A percentile compares a stretch with the other conserved stretches of the same genome.
Conservation (phyloP, 2,329 filamentous ascomycete genomes). For the Cytospora piceae region DNA sequence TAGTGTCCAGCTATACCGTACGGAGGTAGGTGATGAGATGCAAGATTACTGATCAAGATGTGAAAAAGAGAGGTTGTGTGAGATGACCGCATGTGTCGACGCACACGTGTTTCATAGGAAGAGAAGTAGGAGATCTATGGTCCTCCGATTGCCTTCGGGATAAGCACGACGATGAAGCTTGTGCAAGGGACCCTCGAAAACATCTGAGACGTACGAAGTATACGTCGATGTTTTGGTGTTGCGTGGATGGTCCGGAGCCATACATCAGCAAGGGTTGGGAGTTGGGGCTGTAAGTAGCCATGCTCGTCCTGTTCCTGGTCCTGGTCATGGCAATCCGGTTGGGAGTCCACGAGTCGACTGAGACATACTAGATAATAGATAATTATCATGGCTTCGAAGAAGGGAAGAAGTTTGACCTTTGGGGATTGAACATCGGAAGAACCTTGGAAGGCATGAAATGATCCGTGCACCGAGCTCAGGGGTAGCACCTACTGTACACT, state of each 20-base stretch:
- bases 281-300: too few relatives aligned
- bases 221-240: too few relatives aligned
- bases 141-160: slow-evolving; percentile 17
- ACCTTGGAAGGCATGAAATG: neutral
- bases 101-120: slow-evolving; percentile 13
- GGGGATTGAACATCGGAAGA: neutral
- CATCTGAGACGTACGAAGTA: slow-evolving; percentile 9
- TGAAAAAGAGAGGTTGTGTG: neutral
- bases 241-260: neutral
- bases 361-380: too few relatives aligned
- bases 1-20: neutral
- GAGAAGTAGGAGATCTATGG: neutral
- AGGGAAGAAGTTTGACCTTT: too few relatives aligned
- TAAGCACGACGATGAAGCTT: neutral
- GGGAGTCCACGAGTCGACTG: too few relatives aligned
- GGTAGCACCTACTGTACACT: neutral
- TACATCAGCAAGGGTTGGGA: too few relatives aligned
- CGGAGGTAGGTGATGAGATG: slow-evolving; percentile 1
- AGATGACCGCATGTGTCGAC: slow-evolving; percentile 10
- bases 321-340: too few relatives aligned
- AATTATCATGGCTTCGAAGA: too few relatives aligned
- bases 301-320: neutral
- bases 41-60: slow-evolving; percentile 20
- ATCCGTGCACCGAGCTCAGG: neutral
- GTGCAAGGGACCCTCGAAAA: slow-evolving; percentile 1